Percentiles rank a stretch among this genome's conserved stretches.
These are phyloP conservation scores for Xylogone sp. DNA, from an alignment of 2,329 filamentous ascomycete species.

Conservation along the genomic window DNA sequence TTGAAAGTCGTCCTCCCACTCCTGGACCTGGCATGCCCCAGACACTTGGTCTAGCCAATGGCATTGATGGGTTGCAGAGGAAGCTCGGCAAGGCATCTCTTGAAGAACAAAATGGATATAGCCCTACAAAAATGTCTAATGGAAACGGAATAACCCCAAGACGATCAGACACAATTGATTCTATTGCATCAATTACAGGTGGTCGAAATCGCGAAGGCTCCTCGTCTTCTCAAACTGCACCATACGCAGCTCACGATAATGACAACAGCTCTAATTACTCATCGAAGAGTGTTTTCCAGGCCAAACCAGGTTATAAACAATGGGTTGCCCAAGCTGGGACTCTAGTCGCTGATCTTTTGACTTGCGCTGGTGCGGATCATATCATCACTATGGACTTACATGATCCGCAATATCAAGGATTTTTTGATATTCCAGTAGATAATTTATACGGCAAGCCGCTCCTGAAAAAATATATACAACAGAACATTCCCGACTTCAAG, in stretches of 20 bases:
- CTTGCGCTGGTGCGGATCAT: constrained; percentile 93
- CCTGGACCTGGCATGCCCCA: constrained; percentile 70
- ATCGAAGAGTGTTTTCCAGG: constrained; percentile 62
- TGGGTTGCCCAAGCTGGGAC: constrained; percentile 98
- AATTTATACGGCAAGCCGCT: constrained; percentile 87
- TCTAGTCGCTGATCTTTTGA: constrained; percentile 88
- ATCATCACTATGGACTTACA: constrained; percentile 97
- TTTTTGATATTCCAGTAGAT: constrained; percentile 98
- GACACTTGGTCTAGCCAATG: constrained; percentile 61
- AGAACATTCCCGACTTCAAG: constrained; percentile 73
- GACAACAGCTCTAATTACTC: constrained; percentile 52
- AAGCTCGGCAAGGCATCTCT: constrained; percentile 66
- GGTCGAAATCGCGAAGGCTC: constrained; percentile 21
- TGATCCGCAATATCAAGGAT: constrained; percentile 95
- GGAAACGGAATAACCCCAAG: constrained; percentile 33
- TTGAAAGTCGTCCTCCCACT: constrained; percentile 87
- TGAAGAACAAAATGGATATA: constrained; percentile 49
- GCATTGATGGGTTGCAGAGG: constrained; percentile 66
- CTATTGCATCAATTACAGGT: constrained; percentile 28
- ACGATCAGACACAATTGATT: constrained; percentile 35
- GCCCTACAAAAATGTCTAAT: constrained; percentile 28
- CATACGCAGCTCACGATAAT: constrained; percentile 61
- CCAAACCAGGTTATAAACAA: constrained; percentile 92
- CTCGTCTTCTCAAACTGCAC: constrained; percentile 14
- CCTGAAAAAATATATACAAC: constrained; percentile 67